Evolutionary conservation across 805 yeast genomes (phyloP), one percentile per base, ranked within the genome.

Genomic region (Candida tibetensis): DNA sequence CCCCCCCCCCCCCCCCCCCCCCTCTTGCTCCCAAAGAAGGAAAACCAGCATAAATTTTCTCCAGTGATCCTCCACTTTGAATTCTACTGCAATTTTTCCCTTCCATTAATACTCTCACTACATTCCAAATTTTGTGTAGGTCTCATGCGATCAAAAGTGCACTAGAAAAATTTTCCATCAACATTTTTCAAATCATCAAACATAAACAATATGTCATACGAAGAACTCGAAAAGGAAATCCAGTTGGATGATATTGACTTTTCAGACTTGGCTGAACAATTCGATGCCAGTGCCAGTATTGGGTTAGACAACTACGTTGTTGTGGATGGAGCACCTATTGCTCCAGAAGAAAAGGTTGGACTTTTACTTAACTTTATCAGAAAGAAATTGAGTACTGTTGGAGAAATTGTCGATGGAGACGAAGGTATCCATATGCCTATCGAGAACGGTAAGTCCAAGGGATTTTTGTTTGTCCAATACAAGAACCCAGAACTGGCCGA

Each of bases 311-410:
- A 77, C 54, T 89, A 79, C 57, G 79, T 91, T 41, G 85, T 91
- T 21, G 84, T 88, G 36, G 97, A 89, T 60, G 99, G 99, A 33
- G 90, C 95, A 8, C 99, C 99, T 49, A 72, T 88, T 45, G 95
- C 95, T 17, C 96, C 97, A 41, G 95, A 83, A 58, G 62, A 87
- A 37, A 93, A 93, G 66, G 85, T 81, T 36, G 85, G 88, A 39
- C 79, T 85, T 41, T 76, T 93, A 58, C 76, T 81, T 50, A 90
- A 87, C 62, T 97, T 95, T 31, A 75, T 93, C 56, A 77, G 75
- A 51, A 91, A 90, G 69, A 74, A 88, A 37, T 82, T 93, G 57
- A 68, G 79, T 33, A 76, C 78, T 47, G 89, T 79, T 32, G 98
- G 96, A 36, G 81, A 79, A 47, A 81, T 93, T 30, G 70, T 60